phyloP scores from a whole-genome alignment of 2,329 filamentous ascomycete species.

The Bipolaris oryzae region DNA sequence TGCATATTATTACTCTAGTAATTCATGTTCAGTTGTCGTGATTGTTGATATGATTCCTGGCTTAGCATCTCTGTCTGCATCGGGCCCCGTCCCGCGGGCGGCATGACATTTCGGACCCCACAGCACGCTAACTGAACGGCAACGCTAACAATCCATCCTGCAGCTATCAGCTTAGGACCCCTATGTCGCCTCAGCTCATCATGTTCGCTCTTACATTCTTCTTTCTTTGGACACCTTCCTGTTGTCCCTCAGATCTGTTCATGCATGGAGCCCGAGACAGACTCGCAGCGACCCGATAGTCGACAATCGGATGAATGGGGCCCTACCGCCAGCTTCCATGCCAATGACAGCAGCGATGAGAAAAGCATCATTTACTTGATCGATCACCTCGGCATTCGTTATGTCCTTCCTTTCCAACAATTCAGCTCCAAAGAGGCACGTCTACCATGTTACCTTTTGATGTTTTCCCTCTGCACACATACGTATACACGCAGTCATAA shows the following conservation, averaged over 20 bases:
- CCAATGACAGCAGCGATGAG: neutral
- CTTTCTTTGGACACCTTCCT: neutral
- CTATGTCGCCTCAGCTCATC: neutral
- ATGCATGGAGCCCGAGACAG: conserved; percentile 1
- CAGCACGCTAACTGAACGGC: neutral
- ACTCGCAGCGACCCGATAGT: neutral
- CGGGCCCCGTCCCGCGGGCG: too few relatives aligned
- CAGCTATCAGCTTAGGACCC: neutral
- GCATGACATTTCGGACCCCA: neutral
- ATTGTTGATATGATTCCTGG: neutral
- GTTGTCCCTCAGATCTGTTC: neutral
- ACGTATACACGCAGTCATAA: neutral
- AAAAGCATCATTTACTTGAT: neutral
- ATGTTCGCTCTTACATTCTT: neutral
- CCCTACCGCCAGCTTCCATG: neutral
- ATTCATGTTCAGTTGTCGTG: neutral
- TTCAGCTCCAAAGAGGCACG: neutral
- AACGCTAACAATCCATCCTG: neutral
- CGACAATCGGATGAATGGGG: neutral
- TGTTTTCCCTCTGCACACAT: neutral
- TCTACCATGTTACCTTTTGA: too few relatives aligned
- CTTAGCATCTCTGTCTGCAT: neutral
- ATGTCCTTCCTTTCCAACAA: neutral
- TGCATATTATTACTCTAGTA: too few relatives aligned
- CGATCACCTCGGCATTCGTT: neutral